Conservation (phyloP, 805 yeast species). For the Tetrapisispora phaffii region DNA sequence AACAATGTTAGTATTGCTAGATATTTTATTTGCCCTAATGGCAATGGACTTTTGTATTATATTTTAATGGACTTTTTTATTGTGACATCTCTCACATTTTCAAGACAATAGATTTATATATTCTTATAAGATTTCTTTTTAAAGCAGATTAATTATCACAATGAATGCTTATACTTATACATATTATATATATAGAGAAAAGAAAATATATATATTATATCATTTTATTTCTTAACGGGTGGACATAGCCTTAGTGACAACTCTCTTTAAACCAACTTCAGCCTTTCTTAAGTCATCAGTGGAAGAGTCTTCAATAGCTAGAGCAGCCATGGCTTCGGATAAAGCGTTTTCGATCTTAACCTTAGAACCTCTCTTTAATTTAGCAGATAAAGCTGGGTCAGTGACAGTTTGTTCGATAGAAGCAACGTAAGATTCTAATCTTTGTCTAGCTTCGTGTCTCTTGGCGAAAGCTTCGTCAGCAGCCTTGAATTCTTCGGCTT, state of each 20-base stretch:
- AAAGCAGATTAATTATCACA: slow-evolving; percentile 1
- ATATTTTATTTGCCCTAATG: too few species aligned
- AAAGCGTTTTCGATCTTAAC: slow-evolving; percentile 96
- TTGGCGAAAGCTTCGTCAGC: slow-evolving; percentile 99
- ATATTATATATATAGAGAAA: slow-evolving; percentile 2
- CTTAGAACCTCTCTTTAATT: slow-evolving; percentile 94
- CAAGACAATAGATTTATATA: not conserved
- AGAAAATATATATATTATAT: slow-evolving; percentile 2
- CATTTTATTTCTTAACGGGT: slow-evolving; percentile 58
- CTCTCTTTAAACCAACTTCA: slow-evolving; percentile 97
- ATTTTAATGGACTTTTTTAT: too few species aligned
- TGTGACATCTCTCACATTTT: too few species aligned
- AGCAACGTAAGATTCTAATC: slow-evolving; percentile 96
- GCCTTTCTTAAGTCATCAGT: slow-evolving; percentile 99
- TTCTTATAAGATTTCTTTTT: not conserved
- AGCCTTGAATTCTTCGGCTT: slow-evolving; percentile 98
- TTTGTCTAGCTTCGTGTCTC: slow-evolving; percentile 98
- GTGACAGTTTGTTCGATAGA: slow-evolving; percentile 92
- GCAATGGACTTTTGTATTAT: too few species aligned
- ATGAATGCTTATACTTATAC: slow-evolving; percentile 4
- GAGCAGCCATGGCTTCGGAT: slow-evolving; percentile 95
- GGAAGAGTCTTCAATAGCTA: slow-evolving; percentile 90
- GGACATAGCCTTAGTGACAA: slow-evolving; percentile 98
- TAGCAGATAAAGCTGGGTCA: slow-evolving; percentile 96
- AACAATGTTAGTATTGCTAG: too few species aligned